Evolutionary conservation across 352 stramenopile genomes (phyloP).

Genomic region (Globisporangium camurandrum): DNA sequence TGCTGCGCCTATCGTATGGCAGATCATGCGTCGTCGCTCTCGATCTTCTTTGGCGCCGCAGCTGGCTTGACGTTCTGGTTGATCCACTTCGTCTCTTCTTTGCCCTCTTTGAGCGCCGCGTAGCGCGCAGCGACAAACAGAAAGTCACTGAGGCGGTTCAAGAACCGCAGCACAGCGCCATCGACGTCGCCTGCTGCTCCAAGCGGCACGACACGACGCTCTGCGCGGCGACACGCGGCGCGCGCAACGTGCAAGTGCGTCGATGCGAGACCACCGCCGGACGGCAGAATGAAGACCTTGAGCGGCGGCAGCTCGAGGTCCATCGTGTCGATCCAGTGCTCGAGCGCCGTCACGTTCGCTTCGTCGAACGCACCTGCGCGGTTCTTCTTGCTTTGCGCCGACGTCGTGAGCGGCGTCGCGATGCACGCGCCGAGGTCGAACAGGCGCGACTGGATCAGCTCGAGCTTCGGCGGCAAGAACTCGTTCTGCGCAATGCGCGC

Average conservation of each 20-base stretch:
- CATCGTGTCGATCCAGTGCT: slow-evolving; percentile 87
- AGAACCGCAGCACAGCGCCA: slow-evolving; percentile 60
- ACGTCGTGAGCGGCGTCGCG: slow-evolving; percentile 69
- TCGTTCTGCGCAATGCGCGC: slow-evolving; percentile 25
- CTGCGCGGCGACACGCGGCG: slow-evolving; percentile 78
- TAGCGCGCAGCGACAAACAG: slow-evolving; percentile 78
- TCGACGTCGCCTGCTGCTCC: slow-evolving; percentile 66
- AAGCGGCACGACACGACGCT: slow-evolving; percentile 79
- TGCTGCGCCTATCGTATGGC: no score
- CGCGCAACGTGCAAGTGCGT: slow-evolving; percentile 84
- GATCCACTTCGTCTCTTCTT: slow-evolving; percentile 73
- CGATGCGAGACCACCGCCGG: slow-evolving; percentile 61
- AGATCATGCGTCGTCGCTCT: not conserved
- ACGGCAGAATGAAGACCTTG: slow-evolving; percentile 84
- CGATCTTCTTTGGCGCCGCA: not conserved
- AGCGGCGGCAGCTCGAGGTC: slow-evolving; percentile 74
- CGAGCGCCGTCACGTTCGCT: slow-evolving; percentile 54
- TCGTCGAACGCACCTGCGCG: slow-evolving; percentile 52
- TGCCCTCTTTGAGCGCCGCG: slow-evolving; percentile 48
- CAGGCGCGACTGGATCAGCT: slow-evolving; percentile 85
- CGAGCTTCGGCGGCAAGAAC: slow-evolving; percentile 53
- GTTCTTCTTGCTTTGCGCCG: slow-evolving; percentile 58
- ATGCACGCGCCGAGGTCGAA: slow-evolving; percentile 88
- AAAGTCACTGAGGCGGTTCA: slow-evolving; percentile 87
- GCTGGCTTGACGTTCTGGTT: slow-evolving; percentile 63